Evolutionary conservation across 495 filamentous ascomycete genomes (phyloP), one percentile per base, ranked within the genome.

Genomic region (Penicillium cataractarum): DNA sequence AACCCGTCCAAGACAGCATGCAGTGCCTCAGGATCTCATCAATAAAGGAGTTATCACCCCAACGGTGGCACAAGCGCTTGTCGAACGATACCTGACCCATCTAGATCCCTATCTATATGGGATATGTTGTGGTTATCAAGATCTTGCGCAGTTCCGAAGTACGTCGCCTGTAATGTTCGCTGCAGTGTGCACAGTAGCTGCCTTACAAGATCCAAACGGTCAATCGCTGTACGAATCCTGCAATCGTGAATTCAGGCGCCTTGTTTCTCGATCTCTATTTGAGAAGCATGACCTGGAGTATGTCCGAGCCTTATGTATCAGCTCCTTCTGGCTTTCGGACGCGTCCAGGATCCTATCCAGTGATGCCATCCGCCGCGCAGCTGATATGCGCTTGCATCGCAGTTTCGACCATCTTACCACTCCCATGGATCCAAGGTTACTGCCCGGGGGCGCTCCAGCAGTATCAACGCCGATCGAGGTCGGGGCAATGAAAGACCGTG

Each of bases 91-190:
- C 57, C 68, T 76, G 29, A 75, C 76, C 12, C 70, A 73, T 8
- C 70, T 80, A 1, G 79, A 81, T 54, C 75, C 77, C 26, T 81
- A 79, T 55, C 71, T 80, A 0, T 82, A 80, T 60, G 71, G 74
- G 2, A 76, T 79, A 22, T 69, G 75, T 10, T 73, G 76, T 33
- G 69, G 76, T 19, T 76, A 75, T 31, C 67, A 65, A 22, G 67
- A 59, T 15, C 52, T 78, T 3, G 66, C 69, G 13, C 68, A 72
- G 39, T 58, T 81, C 1, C 71, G 74, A 7, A 65, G 49, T 2
- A 66, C 62, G 8, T 76, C 76, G 0, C 72, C 79, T 0, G 62
- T 77, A 9, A 62, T 82, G 6, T 69, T 77, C 2, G 76, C 77
- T 8, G 75, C 74, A 13, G 76, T 82, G 21, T 80, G 75, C 61